Conservation (phyloP, 805 yeast species). For the Tetrapisispora namnaoensis region DNA sequence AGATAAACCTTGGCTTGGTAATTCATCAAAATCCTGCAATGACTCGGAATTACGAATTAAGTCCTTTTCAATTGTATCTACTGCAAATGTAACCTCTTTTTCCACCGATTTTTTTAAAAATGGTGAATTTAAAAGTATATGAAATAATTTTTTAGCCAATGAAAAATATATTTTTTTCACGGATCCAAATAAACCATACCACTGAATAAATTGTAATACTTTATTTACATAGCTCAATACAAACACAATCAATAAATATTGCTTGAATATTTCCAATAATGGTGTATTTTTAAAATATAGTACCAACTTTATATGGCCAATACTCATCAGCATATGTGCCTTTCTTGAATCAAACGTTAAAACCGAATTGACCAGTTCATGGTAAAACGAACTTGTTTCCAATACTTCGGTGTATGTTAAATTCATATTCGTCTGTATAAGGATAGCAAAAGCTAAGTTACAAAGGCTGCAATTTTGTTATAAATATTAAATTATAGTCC, state of each 20-base stretch:
- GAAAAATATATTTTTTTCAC: slow-evolving; percentile 10
- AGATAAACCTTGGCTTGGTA: slow-evolving; percentile 56
- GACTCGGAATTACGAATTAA: slow-evolving; percentile 46
- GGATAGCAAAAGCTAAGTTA: neutral
- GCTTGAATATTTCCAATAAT: slow-evolving; percentile 11
- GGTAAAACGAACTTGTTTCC: neutral
- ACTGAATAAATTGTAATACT: slow-evolving; percentile 18
- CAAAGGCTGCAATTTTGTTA: neutral
- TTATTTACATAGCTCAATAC: slow-evolving; percentile 6
- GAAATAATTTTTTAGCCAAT: slow-evolving; percentile 23
- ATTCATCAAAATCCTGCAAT: slow-evolving; percentile 33
- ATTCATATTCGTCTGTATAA: neutral
- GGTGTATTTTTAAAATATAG: neutral
- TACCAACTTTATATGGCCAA: neutral
- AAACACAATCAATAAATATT: slow-evolving; percentile 14
- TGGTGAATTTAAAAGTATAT: slow-evolving; percentile 38
- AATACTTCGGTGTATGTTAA: neutral
- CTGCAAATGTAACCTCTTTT: slow-evolving; percentile 43
- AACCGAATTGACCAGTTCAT: neutral
- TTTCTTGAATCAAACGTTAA: neutral
- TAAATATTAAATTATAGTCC: too few relatives aligned
- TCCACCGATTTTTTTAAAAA: slow-evolving; percentile 47
- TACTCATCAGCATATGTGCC: neutral
- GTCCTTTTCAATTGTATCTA: slow-evolving; percentile 42
- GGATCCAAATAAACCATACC: slow-evolving; percentile 35